These are phyloP conservation scores for Morella rubra DNA, from an alignment of 306 rosid genomes.

Conservation along the genomic window DNA sequence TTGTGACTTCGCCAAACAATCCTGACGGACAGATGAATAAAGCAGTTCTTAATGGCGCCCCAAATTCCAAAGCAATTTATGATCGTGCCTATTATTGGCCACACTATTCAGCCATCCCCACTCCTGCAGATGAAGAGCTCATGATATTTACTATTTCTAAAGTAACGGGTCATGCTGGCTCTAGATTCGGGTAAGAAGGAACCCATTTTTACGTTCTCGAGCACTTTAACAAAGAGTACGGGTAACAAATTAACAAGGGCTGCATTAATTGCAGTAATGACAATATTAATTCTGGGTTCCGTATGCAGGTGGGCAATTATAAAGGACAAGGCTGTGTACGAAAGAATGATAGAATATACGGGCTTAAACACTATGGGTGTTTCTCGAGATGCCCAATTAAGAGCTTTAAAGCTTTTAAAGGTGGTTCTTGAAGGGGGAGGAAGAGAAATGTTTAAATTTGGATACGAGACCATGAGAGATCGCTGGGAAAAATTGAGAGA, in stretches of 20 bases:
- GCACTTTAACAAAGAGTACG: background rate
- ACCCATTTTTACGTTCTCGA: background rate
- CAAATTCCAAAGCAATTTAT: conserved; percentile 34
- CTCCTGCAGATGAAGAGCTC: conserved; percentile 48
- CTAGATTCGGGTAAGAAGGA: conserved; percentile 42
- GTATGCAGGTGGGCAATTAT: conserved; percentile 52
- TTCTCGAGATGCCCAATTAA: conserved; percentile 48
- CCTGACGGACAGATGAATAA: conserved; percentile 50
- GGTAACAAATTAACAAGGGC: background rate
- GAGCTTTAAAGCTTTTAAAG: conserved; percentile 42
- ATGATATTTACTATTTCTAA: conserved; percentile 52
- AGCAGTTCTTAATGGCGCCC: conserved; percentile 26
- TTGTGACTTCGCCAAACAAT: conserved; percentile 65
- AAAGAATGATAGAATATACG: conserved; percentile 35
- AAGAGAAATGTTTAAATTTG: conserved; percentile 43
- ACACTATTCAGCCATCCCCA: conserved; percentile 54
- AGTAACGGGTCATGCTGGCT: conserved; percentile 58
- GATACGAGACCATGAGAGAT: conserved; percentile 28
- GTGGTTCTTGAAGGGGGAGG: conserved; percentile 32
- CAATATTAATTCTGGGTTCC: background rate
- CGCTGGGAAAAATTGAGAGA: conserved; percentile 43
- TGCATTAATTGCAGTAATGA: background rate
- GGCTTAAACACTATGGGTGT: conserved; percentile 24
- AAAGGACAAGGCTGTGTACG: conserved; percentile 44
- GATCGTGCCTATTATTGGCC: conserved; percentile 62